Percentiles rank a stretch among this genome's conserved stretches.
Conservation (phyloP, 129 eudicot species). For the Artemisia tridentata region DNA sequence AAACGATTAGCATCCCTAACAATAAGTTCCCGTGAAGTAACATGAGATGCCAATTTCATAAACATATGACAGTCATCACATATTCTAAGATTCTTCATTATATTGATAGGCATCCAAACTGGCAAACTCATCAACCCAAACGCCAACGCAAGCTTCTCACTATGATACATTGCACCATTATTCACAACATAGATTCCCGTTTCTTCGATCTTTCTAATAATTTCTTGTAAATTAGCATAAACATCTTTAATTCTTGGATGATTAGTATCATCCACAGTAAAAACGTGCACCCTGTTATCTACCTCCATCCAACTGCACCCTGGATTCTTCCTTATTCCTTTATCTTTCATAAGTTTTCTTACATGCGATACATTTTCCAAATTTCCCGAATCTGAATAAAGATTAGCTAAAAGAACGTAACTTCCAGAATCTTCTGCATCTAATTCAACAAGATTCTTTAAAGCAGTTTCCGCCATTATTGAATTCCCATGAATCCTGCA, state of each 20-base stretch:
- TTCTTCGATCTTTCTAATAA: conserved; percentile 36
- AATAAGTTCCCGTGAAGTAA: conserved; percentile 51
- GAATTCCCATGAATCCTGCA: conserved; percentile 47
- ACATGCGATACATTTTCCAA: conserved; percentile 38
- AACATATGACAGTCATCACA: conserved; percentile 46
- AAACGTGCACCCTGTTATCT: conserved; percentile 54
- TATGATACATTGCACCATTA: conserved; percentile 26
- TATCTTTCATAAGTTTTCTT: conserved; percentile 48
- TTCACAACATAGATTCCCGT: conserved; percentile 36
- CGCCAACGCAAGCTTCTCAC: conserved; percentile 52
- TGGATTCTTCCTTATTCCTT: conserved; percentile 45
- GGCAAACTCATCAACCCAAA: conserved; percentile 55
- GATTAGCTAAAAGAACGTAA: conserved; percentile 48
- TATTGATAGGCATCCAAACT: conserved; percentile 47
- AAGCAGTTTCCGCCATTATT: conserved; percentile 42
- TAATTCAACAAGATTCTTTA: conserved; percentile 38
- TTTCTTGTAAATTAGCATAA: conserved; percentile 30
- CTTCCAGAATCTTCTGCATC: conserved; percentile 50
- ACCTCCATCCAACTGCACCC: conserved; percentile 66
- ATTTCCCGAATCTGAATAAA: conserved; percentile 45
- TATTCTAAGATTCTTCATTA: conserved; percentile 50
- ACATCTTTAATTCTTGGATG: conserved; percentile 48
- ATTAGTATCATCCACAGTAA: conserved; percentile 51
- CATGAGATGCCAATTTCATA: conserved; percentile 43
- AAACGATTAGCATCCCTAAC: conserved; percentile 51